Evolutionary conservation across 2,329 filamentous ascomycete genomes (phyloP).

Genomic region (Fusarium clavum): DNA sequence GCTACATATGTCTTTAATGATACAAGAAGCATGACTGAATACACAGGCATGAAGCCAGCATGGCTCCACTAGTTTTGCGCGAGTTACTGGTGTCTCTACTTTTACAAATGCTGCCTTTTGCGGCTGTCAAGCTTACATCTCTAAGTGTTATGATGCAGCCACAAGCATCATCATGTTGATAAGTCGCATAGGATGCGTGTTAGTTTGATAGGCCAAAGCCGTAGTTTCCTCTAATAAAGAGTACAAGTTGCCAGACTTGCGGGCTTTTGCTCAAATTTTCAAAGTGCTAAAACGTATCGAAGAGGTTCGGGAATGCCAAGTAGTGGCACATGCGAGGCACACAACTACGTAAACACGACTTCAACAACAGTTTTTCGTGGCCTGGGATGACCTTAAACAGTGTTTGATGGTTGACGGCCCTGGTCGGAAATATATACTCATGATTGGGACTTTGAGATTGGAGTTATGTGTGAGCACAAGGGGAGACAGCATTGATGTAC

Average conservation of each 20-base stretch:
- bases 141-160: neutral
- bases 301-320: neutral
- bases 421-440: neutral
- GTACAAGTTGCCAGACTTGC: no score
- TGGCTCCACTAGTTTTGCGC: neutral
- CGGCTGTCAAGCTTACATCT: neutral
- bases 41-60: neutral
- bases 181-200: neutral
- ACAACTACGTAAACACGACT: neutral
- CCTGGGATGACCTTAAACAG: neutral
- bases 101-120: neutral
- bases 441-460: neutral
- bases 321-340: no score
- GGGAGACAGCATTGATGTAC: neutral
- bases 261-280: conserved; percentile 7
- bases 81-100: neutral
- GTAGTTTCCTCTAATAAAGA: neutral
- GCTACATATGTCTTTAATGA: neutral
- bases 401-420: neutral
- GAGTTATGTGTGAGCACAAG: neutral
- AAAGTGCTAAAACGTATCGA: neutral
- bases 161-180: neutral
- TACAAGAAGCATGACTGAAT: neutral
- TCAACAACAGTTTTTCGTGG: neutral
- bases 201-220: no score